These are phyloP conservation scores for Lentithecium fluviatile DNA, from an alignment of 495 filamentous ascomycete genomes.

Conservation along the genomic window DNA sequence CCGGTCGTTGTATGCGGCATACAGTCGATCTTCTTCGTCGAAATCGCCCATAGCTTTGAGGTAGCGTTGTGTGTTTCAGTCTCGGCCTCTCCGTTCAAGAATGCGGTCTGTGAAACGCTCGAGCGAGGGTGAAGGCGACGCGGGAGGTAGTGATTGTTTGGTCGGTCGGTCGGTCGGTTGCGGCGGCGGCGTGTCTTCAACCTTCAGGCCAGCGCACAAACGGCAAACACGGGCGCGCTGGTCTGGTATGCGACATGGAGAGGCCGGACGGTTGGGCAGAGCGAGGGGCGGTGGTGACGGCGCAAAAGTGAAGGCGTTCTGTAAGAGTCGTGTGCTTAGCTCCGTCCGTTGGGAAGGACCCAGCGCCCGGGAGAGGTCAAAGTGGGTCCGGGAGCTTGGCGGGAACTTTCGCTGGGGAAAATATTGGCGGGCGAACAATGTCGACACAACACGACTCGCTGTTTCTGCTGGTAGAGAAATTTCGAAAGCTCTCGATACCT, in stretches of 20 bases:
- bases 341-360: not conserved
- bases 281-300: not conserved
- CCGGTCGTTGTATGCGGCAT: no score
- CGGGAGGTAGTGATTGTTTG: not conserved
- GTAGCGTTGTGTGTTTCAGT: no score
- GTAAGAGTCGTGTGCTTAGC: not conserved
- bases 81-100: no score
- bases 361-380: not conserved
- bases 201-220: constrained; percentile 33
- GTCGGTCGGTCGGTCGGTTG: not conserved
- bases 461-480: no score
- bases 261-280: not conserved
- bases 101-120: no score
- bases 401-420: not conserved
- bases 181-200: constrained; percentile 5
- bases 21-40: not conserved
- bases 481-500: not conserved
- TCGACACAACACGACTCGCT: no score
- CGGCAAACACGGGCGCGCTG: constrained; percentile 17
- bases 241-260: constrained; percentile 33
- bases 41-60: no score
- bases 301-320: not conserved
- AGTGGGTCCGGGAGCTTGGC: not conserved
- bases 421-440: not conserved
- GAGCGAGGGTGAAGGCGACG: no score